Evolutionary conservation across 169 alveolate genomes (phyloP), one percentile per base, ranked within the genome.

Genomic region (Eimeria praecox): DNA sequence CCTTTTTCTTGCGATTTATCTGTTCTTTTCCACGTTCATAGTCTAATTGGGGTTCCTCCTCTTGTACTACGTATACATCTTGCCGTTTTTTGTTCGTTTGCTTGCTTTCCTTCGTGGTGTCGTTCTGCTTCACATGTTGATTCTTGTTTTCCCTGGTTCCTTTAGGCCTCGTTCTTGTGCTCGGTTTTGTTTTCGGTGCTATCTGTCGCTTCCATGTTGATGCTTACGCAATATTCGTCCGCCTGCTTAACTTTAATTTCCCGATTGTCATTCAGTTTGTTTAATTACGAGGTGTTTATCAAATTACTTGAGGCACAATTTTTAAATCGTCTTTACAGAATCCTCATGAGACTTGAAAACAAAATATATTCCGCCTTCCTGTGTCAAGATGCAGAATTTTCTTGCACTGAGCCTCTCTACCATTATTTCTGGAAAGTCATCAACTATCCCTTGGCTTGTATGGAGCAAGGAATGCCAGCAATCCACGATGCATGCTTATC

Each of bases 321-420:
- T n/a, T n/a, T n/a, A n/a, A n/a, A n/a, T n/a, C n/a, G n/a, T n/a
- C n/a, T n/a, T n/a, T n/a, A n/a, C n/a, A n/a, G n/a, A n/a, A n/a
- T n/a, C n/a, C n/a, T n/a, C n/a, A n/a, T n/a, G n/a, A n/a, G n/a
- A n/a, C 94, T 97, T 99, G 77, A 96, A 97, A 94, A 42, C 97
- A 98, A 94, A 96, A 98, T 18, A 98, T 99, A 92, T 98, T 98
- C 1, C 99, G 99, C 69, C 98, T 95, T 52, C 99, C 71, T 49
- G 98, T n/a, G n/a, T n/a, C n/a, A n/a, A n/a, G n/a, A n/a, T n/a
- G n/a, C n/a, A n/a, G n/a, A n/a, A 95, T 88, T 98, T 98, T 35
- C 97, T 97, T 30, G 99, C 99, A 27, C 99, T 96, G 44, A 96
- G 96, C 80, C 98, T 96, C 83, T 97, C 95, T 69, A 97, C 95